These are phyloP conservation scores for Ceratocystiopsis brevicomis DNA, from an alignment of 2,329 filamentous ascomycete species.

Conservation along the genomic window DNA sequence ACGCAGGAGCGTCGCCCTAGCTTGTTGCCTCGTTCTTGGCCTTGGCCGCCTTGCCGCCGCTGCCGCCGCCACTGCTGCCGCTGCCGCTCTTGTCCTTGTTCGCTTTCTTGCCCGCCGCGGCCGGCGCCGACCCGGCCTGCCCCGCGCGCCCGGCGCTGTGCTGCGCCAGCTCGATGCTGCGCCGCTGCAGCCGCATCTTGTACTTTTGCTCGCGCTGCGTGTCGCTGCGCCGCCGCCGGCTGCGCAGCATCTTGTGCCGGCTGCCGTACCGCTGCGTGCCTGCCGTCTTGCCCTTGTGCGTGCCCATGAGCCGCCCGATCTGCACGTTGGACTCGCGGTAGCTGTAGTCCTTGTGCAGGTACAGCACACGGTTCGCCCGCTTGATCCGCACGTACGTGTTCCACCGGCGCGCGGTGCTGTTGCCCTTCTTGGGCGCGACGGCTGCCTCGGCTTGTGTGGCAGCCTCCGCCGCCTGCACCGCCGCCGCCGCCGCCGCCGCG, in stretches of 20 bases:
- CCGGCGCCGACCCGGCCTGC: no score
- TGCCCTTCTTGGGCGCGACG: not conserved
- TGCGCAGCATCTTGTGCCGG: conserved; percentile 28
- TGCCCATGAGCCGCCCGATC: conserved; percentile 32
- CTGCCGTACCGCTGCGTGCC: conserved; percentile 26
- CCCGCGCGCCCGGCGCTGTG: not conserved
- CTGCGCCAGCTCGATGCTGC: conserved; percentile 5
- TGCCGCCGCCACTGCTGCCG: no score
- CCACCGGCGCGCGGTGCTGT: conserved; percentile 8
- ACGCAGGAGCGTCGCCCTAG: no score
- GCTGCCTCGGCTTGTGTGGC: not conserved
- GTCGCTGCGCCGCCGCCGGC: conserved; percentile 6
- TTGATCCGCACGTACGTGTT: conserved; percentile 9
- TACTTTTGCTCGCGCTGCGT: conserved; percentile 3
- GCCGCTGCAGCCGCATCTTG: conserved; percentile 11
- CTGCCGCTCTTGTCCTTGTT: not conserved
- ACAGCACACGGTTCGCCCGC: conserved; percentile 8
- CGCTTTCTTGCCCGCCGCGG: not conserved
- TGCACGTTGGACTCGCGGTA: conserved; percentile 43
- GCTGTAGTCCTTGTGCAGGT: conserved; percentile 26
- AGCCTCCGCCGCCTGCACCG: not conserved
- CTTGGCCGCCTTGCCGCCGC: not conserved
- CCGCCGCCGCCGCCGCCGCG: not conserved
- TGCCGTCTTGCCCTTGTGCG: conserved; percentile 29
- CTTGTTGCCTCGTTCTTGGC: not conserved